Evolutionary conservation across 1,139 yeast species (phyloP), one percentile per base, ranked within the genome.

Genomic region (Lizanozyma gosingica): DNA sequence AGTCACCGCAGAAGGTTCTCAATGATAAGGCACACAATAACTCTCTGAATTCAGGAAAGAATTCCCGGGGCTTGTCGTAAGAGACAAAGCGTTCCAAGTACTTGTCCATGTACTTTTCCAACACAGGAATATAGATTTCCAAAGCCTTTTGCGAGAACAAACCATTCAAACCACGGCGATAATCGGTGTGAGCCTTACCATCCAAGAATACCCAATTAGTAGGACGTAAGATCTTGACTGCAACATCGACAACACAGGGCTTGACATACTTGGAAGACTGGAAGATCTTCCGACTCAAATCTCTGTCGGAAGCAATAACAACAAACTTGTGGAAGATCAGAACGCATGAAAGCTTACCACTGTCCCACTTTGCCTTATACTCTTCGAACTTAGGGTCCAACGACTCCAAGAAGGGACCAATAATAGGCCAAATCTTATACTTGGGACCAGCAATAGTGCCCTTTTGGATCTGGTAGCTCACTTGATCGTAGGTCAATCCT

Each of bases 231-330:
- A 92, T 86, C 66, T 90, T 92, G 50, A 80, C 71, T 16, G 97
- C 98, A 41, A 88, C 97, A 58, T 92, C 98, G 48, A 92, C 98
- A 45, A 92, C 95, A 69, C 98, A 92, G 4, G 98, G 98, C 61
- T 88, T 88, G 45, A 87, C 97, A 57, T 73, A 92, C 43, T 78
- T 73, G 33, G 97, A 95, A 22, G 95, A 80, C 54, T 79, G 81
- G 53, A 92, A 73, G 46, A 88, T 81, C 56, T 92, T 92, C 62
- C 97, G 78, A 18, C 97, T 85, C 50, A 92, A 71, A 52, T 90
- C 97, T 56, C 96, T 79, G 34, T 84, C 74, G 6, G 95, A 81
- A 9, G 97, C 97, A 63, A 92, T 88, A 43, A 92, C 94, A 39
- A 92, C 98, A 57, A 92, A 92, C 67, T 92, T 90, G 71, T 92